A percentile compares a stretch with the other conserved stretches of the same genome.
Conservation (phyloP, 345 rosid species). For the Salix caprea region DNA sequence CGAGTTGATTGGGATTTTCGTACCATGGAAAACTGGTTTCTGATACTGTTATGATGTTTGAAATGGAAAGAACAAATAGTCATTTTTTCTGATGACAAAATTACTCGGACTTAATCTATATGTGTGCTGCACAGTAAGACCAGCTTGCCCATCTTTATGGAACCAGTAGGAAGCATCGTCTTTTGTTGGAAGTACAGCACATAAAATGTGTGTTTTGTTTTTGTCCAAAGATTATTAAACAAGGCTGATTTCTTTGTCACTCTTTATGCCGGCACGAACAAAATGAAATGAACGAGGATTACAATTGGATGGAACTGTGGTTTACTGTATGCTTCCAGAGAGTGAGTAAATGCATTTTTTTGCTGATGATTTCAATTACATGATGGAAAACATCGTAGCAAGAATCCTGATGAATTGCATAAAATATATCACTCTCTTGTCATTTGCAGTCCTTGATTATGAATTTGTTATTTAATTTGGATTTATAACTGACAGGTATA, state of each 20-base stretch:
- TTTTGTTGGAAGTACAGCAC: background rate
- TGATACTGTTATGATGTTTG: background rate
- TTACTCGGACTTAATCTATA: background rate
- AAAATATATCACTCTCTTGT: background rate
- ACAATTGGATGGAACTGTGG: background rate
- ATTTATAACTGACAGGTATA: constrained; percentile 47
- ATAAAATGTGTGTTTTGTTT: background rate
- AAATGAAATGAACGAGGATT: background rate
- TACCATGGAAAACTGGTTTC: background rate
- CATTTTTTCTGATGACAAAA: background rate
- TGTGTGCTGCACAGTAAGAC: background rate
- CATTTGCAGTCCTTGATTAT: background rate
- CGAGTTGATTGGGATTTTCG: background rate
- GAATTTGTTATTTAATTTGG: background rate
- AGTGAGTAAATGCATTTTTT: background rate
- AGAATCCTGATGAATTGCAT: background rate
- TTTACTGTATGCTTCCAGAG: background rate
- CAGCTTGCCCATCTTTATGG: background rate
- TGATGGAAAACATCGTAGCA: background rate
- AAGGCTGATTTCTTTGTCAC: background rate
- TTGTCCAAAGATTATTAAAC: background rate
- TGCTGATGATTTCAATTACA: background rate
- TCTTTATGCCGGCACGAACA: background rate
- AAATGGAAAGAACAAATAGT: background rate
- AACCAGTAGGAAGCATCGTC: background rate